Percentiles rank a stretch among this genome's conserved stretches.
Evolutionary conservation across 1,284 basidiomycete species (phyloP).

Genomic region (Moniliella sp.): DNA sequence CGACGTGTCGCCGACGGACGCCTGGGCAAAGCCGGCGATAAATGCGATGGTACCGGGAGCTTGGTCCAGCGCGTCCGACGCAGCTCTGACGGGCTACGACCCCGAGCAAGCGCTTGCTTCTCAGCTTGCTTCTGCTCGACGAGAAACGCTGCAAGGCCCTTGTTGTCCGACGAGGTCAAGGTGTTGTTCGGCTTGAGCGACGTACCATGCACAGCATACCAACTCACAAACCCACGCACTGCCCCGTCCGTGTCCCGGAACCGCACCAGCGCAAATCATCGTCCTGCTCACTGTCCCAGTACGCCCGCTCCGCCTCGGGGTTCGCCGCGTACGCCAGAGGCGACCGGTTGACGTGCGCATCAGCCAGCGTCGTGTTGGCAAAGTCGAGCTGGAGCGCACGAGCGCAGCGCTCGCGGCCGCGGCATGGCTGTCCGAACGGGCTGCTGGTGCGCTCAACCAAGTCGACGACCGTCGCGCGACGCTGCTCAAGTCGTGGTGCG

Average conservation of each 20-base stretch:
- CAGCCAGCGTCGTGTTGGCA: constrained; percentile 46
- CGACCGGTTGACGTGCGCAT: constrained; percentile 47
- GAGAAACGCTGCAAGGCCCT: constrained; percentile 19
- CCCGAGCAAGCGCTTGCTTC: no score
- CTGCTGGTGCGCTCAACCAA: no score
- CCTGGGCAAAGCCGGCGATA: constrained; percentile 12
- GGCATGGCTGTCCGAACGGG: no score
- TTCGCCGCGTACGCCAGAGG: constrained; percentile 17
- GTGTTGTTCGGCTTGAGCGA: constrained; percentile 15
- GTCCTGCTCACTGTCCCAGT: constrained; percentile 18
- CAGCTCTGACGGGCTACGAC: no score
- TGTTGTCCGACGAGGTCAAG: constrained; percentile 19
- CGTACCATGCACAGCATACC: constrained; percentile 57
- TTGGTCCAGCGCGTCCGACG: no score
- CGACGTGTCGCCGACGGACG: constrained; percentile 15
- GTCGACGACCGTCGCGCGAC: neutral
- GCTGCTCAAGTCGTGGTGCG: constrained; percentile 40
- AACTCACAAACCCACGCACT: constrained; percentile 36
- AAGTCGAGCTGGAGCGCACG: constrained; percentile 36
- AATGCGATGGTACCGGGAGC: no score
- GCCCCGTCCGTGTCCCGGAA: constrained; percentile 9
- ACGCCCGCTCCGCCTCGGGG: constrained; percentile 12
- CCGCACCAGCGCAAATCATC: constrained; percentile 18
- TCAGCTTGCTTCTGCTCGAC: constrained; percentile 4
- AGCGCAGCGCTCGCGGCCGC: neutral